Base-by-base conservation (phyloP, 176 grass and related monocot species). In the Zoysia pacifica region DNA sequence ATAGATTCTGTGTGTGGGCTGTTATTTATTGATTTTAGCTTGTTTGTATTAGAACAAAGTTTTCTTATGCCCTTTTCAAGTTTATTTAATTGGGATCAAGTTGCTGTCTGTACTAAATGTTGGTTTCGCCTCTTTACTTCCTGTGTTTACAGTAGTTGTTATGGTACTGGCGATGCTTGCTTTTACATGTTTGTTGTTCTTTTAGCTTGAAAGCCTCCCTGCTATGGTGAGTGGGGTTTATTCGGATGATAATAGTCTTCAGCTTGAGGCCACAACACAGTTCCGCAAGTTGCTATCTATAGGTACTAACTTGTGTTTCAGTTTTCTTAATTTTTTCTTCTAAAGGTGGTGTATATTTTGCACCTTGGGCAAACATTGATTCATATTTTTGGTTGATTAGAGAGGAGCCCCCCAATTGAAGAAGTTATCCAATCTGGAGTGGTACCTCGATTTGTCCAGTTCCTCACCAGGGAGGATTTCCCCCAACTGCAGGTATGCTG, bases 391-490 rank as follows among this genome's bases (percentile, higher is more conserved):
- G 49, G 18, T 65, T 71, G 49, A 59, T 79, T 59, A 99, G 97
- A 99, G 83, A 82, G 97, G 88, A 99, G 97, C 48, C 97, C 97
- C 11, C 97, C 93, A 3, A 99, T 99, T 13, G 93, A 99, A 84
- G 93, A 99, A 84, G 97, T 99, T 71, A 93, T 96, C 80, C 84
- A 86, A 78, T 91, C 97, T 37, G 97, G 93, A 12, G 97, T 96
- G 14, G 97, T 99, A 85, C 97, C 93, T 75, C 83, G 90, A 70
- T 99, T 99, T 71, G 97, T 99, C 72, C 90, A 99, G 84, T 99
- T 93, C 47, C 97, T 99, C 54, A 91, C 82, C 7, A 91, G 93
- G 83, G 97, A 99, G 73, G 97, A 96, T 86, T 93, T 81, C 19
- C 97, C 97, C 43, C 97, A 99, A 82, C 90, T 99, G 68, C 97